These are phyloP conservation scores for Suillus americanus DNA, from an alignment of 768 basidiomycete species.

Conservation along the genomic window DNA sequence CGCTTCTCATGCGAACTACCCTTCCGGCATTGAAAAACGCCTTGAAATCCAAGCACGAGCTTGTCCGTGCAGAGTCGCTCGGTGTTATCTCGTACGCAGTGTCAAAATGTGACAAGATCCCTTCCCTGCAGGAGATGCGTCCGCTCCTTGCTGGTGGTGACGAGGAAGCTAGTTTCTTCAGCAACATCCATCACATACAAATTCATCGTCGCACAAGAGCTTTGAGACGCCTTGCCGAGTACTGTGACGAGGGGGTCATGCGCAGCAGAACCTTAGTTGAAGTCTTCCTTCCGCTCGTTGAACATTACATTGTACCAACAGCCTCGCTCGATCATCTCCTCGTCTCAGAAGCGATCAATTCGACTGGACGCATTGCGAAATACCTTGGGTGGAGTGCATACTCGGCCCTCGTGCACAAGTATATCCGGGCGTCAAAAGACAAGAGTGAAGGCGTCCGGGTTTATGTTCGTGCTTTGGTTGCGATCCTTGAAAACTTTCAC, in stretches of 20 bases:
- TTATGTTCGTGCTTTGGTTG: slow-evolving; percentile 81
- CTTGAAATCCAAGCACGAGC: slow-evolving; percentile 75
- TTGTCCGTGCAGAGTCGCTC: slow-evolving; percentile 84
- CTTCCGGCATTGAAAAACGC: slow-evolving; percentile 80
- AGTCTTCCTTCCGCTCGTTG: slow-evolving; percentile 84
- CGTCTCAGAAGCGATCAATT: slow-evolving; percentile 82
- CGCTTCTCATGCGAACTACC: slow-evolving; percentile 60
- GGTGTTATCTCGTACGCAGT: slow-evolving; percentile 78
- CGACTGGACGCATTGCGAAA: slow-evolving; percentile 76
- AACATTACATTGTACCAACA: slow-evolving; percentile 70
- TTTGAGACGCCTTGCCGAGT: slow-evolving; percentile 78
- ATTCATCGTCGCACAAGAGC: slow-evolving; percentile 86
- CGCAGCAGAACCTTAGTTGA: slow-evolving; percentile 72
- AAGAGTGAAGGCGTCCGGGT: slow-evolving; percentile 77
- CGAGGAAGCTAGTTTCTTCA: slow-evolving; percentile 95
- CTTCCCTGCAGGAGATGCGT: slow-evolving; percentile 73
- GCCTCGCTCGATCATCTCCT: slow-evolving; percentile 77
- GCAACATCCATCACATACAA: slow-evolving; percentile 93
- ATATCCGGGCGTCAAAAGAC: slow-evolving; percentile 63
- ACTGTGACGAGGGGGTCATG: slow-evolving; percentile 63
- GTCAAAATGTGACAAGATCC: slow-evolving; percentile 56
- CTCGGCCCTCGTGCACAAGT: slow-evolving; percentile 75
- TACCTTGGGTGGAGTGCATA: slow-evolving; percentile 85
- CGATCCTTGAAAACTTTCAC: slow-evolving; percentile 87
- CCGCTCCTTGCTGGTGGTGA: slow-evolving; percentile 83